Percentiles rank a stretch among this genome's conserved stretches.
Evolutionary conservation across 768 basidiomycete genomes (phyloP).

Genomic region (Tremella fuciformis): DNA sequence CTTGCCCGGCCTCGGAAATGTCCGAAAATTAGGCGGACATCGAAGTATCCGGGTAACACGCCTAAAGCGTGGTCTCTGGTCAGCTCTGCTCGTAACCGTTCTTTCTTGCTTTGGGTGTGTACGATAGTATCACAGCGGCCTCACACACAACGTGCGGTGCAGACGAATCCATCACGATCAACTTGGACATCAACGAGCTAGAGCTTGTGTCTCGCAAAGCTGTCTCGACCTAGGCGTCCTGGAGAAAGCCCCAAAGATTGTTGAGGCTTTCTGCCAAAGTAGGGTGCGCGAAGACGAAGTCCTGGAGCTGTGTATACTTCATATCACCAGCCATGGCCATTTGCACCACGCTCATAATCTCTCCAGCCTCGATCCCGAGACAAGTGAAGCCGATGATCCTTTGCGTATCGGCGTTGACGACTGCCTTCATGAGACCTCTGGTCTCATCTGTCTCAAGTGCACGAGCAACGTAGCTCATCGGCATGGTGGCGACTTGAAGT

Average conservation of each 20-base stretch:
- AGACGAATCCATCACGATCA: too few relatives aligned
- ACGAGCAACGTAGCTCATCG: constrained; percentile 22
- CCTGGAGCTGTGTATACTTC: constrained; percentile 9
- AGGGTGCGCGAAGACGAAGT: constrained; percentile 23
- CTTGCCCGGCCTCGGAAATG: too few relatives aligned
- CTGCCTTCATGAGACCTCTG: constrained; percentile 1
- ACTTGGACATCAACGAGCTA: too few relatives aligned
- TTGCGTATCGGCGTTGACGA: constrained; percentile 2
- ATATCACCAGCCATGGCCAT: constrained; percentile 19
- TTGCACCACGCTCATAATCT: constrained; percentile 23
- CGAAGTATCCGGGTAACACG: too few relatives aligned
- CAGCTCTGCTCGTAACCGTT: too few relatives aligned
- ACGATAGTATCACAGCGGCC: too few relatives aligned
- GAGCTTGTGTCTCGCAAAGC: too few relatives aligned
- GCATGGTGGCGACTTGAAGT: constrained; percentile 20
- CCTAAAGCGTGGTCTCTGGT: too few relatives aligned
- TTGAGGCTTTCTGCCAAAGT: constrained; percentile 20
- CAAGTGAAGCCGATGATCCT: constrained; percentile 10
- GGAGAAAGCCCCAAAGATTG: constrained; percentile 18
- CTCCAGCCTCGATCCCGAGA: constrained; percentile 22
- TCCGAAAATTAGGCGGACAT: too few relatives aligned
- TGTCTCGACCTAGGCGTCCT: background rate
- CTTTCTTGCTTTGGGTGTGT: too few relatives aligned
- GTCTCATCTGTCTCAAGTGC: constrained; percentile 16
- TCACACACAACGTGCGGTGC: too few relatives aligned